Conservation (phyloP, 495 filamentous ascomycete species). For the Xylaria acuta region DNA sequence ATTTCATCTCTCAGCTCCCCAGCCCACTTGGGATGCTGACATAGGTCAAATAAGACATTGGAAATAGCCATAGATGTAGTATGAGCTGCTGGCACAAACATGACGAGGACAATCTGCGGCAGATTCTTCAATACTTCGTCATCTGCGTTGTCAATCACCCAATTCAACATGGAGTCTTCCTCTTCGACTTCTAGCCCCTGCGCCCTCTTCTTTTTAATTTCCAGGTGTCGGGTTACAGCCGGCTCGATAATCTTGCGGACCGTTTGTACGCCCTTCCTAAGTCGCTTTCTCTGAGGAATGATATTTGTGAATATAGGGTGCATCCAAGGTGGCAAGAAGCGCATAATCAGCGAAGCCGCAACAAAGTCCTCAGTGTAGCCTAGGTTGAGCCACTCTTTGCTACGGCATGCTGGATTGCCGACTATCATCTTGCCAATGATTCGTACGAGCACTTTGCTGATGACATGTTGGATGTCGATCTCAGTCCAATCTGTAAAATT, state of each 20-base stretch:
- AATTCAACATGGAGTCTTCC: slow-evolving; percentile 22
- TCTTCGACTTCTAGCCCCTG: not conserved
- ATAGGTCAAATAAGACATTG: slow-evolving; percentile 20
- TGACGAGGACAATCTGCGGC: slow-evolving; percentile 23
- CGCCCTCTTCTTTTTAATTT: not conserved
- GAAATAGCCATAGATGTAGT: slow-evolving; percentile 13
- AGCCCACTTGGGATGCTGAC: slow-evolving; percentile 9
- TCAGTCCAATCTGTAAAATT: not conserved
- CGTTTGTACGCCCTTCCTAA: no score
- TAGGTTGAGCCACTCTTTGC: slow-evolving; percentile 54
- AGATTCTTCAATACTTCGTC: no score
- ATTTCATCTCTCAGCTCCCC: not conserved
- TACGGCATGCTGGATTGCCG: slow-evolving; percentile 48
- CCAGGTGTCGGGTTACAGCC: not conserved
- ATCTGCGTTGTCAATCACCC: slow-evolving; percentile 27
- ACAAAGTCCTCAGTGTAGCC: slow-evolving; percentile 21
- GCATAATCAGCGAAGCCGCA: slow-evolving; percentile 24
- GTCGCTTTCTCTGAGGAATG: slow-evolving; percentile 19
- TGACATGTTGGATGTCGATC: not conserved
- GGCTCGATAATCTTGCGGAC: not conserved
- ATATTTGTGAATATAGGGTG: slow-evolving; percentile 32
- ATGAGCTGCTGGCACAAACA: slow-evolving; percentile 42
- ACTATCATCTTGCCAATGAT: slow-evolving; percentile 53
- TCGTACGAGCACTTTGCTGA: slow-evolving; percentile 44
- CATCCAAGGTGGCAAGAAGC: slow-evolving; percentile 51